phyloP scores from a whole-genome alignment of 2,329 filamentous ascomycete species.

The Neodidymelliopsis sp. region DNA sequence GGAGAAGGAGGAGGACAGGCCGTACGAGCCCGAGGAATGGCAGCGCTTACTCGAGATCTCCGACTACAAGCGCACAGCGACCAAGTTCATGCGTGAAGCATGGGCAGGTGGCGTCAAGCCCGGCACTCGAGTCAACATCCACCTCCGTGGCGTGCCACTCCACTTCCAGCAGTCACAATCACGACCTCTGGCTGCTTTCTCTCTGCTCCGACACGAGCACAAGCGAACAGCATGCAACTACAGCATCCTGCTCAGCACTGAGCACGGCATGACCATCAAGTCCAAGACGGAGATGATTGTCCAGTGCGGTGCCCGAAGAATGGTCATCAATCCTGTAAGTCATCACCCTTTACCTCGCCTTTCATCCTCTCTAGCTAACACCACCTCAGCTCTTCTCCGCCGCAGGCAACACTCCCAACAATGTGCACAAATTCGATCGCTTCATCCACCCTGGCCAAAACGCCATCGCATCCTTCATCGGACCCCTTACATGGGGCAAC shows the following conservation, averaged over 20 bases:
- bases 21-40: slow-evolving; percentile 91
- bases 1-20: slow-evolving; percentile 86
- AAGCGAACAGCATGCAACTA: slow-evolving; percentile 88
- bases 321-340: slow-evolving; percentile 77
- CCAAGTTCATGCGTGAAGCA: slow-evolving; percentile 78
- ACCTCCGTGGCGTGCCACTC: slow-evolving; percentile 69
- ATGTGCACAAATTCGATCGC: slow-evolving; percentile 96
- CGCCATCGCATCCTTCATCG: slow-evolving; percentile 87
- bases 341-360: background rate
- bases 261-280: slow-evolving; percentile 78
- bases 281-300: slow-evolving; percentile 91
- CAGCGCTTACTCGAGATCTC: slow-evolving; percentile 81
- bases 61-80: slow-evolving; percentile 88
- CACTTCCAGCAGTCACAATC: slow-evolving; percentile 62
- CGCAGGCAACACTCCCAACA: slow-evolving; percentile 88
- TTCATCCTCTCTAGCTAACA: background rate
- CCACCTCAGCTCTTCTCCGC: slow-evolving; percentile 73
- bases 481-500: slow-evolving; percentile 89
- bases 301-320: slow-evolving; percentile 86
- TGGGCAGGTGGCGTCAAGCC: slow-evolving; percentile 85
- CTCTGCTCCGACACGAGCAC: slow-evolving; percentile 90
- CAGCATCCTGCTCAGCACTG: slow-evolving; percentile 83
- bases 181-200: slow-evolving; percentile 77
- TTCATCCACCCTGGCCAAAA: slow-evolving; percentile 91
- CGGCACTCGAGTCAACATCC: slow-evolving; percentile 82